Evolutionary conservation across 2,329 filamentous ascomycete genomes (phyloP), one percentile per base, ranked within the genome.

Genomic region (Penicillium sp.): DNA sequence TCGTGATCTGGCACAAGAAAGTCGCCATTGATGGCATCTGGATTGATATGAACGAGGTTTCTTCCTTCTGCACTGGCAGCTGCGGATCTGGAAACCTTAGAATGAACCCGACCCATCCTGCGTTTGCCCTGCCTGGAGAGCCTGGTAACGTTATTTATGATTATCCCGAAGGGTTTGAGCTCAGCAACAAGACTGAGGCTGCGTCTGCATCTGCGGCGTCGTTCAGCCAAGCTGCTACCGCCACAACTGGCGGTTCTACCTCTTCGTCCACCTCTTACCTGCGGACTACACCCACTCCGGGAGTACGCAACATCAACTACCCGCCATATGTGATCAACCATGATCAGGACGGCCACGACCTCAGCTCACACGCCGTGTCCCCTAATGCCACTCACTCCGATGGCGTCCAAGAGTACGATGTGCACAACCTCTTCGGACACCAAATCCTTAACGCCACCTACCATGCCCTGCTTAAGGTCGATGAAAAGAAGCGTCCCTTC

Each of bases 311-410:
- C 59, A 69, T 91, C 49, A 81, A 88, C 60, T 76, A 83, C 58
- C 87, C 87, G 21, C 84, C 87, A 2, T 93, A 91, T 60, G 79
- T 81, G 6, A 84, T 91, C 62, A 82, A 89, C 64, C 80, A 90
- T 63, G 78, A 82, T 35, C 77, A 85, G 38, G 54, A 50, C 10
- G 66, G 67, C 6, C 85, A 84, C 15, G 85, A 87, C 60, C 75
- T 91, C 21, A 83, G 80, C 15, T 81, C 83, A 2, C 81, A 87
- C 59, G 85, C 87, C 1, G 76, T 90, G 24, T 82, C 80, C 52
- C 86, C 87, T 0, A 88, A 93, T 60, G 84, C 87, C 0, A 88
- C 84, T 2, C 86, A 93, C 61, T 73, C 79, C 40, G 85, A 87
- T 57, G 87, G 86, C 4, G 74, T 80, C 1, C 66, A 80, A 35